Conservation (phyloP, 2,329 filamentous ascomycete genomes). For the Sclerotinia spermophila region DNA sequence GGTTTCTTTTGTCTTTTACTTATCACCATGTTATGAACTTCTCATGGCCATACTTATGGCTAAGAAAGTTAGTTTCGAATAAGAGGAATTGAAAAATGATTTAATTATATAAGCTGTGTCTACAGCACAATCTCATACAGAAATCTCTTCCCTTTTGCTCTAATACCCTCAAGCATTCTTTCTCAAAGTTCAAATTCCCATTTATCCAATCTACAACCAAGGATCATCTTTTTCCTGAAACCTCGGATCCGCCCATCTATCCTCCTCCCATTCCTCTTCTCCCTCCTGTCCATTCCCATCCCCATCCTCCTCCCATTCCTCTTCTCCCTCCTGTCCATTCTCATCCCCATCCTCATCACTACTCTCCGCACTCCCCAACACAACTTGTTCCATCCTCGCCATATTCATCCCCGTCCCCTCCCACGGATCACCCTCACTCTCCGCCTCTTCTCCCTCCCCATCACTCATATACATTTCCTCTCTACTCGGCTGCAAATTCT, state of each 20-base stretch:
- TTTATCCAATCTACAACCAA: not conserved
- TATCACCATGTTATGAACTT: too few species aligned
- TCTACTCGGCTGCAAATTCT: constrained; percentile 48
- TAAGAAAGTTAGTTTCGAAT: too few species aligned
- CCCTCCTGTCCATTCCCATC: too few species aligned
- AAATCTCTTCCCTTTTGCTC: not conserved
- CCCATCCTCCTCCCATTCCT: not conserved
- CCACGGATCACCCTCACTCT: not conserved
- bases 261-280: not conserved
- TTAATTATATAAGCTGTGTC: not conserved
- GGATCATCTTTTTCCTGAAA: not conserved
- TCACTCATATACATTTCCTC: constrained; percentile 52
- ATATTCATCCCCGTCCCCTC: constrained; percentile 15
- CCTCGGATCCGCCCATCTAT: not conserved
- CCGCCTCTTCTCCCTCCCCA: constrained; percentile 37
- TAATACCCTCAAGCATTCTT: not conserved
- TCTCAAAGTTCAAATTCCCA: not conserved
- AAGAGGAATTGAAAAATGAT: not conserved
- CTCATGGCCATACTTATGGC: too few species aligned
- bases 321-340: not conserved
- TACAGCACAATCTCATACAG: not conserved
- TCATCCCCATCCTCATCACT: not conserved
- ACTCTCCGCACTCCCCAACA: not conserved
- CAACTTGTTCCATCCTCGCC: not conserved
- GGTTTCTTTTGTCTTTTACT: too few species aligned